Evolutionary conservation across 1,284 basidiomycete species (phyloP).

Genomic region (Microbotryomycetes sp.): DNA sequence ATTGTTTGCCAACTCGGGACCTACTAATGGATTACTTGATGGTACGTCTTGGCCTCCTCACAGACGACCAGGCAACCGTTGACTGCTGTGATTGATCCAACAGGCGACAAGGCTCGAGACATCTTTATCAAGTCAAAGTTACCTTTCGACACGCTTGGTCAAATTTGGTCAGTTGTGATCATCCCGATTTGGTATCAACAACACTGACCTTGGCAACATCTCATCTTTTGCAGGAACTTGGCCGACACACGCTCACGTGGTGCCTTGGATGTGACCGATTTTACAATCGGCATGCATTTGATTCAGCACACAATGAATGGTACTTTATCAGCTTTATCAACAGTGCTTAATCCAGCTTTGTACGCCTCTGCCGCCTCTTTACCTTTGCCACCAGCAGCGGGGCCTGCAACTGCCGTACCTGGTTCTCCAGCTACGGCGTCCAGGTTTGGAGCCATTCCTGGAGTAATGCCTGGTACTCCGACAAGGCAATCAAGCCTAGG

Average conservation of each 20-base stretch:
- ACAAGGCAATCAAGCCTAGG: not conserved
- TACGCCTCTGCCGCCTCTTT: slow-evolving; percentile 68
- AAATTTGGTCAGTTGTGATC: slow-evolving; percentile 69
- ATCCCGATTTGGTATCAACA: not conserved
- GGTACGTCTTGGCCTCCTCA: slow-evolving; percentile 48
- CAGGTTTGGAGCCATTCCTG: slow-evolving; percentile 13
- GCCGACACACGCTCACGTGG: slow-evolving; percentile 93
- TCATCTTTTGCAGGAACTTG: slow-evolving; percentile 59
- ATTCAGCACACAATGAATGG: slow-evolving; percentile 77
- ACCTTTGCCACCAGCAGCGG: slow-evolving; percentile 28
- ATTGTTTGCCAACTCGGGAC: slow-evolving; percentile 67
- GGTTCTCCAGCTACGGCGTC: slow-evolving; percentile 34
- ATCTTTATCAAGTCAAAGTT: slow-evolving; percentile 92
- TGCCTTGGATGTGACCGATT: slow-evolving; percentile 81
- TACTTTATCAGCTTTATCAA: slow-evolving; percentile 63
- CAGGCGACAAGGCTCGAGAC: slow-evolving; percentile 83
- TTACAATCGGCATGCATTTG: slow-evolving; percentile 80
- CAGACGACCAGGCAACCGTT: not conserved
- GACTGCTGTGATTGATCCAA: too few species aligned
- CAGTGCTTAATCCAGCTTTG: slow-evolving; percentile 73
- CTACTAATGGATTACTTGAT: slow-evolving; percentile 66
- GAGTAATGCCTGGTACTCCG: not conserved
- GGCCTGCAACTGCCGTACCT: slow-evolving; percentile 45
- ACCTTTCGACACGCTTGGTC: slow-evolving; percentile 77
- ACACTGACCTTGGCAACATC: slow-evolving; percentile 1